Evolutionary conservation across 1,284 basidiomycete genomes (phyloP), one percentile per base, ranked within the genome.

Genomic region (Serendipita sp.): DNA sequence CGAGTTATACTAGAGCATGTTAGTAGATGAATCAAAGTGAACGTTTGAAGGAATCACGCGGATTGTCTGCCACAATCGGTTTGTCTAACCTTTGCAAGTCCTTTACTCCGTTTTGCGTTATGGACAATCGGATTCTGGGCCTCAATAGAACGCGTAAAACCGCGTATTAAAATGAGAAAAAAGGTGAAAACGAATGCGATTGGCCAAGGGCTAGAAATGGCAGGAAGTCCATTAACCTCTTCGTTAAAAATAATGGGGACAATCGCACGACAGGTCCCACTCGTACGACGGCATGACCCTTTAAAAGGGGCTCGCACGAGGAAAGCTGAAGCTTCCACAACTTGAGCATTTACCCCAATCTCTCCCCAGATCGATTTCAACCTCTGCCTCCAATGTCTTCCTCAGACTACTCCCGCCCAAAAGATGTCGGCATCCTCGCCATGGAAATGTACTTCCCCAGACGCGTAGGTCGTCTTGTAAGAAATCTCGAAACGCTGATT

Each of bases 401-500:
- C 47, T 17, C 29, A 8, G 47, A 49, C 17, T 22, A 58, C 63
- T 67, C 77, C 60, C 88, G 91, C 70, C 91, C 93, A 67, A 83
- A 85, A 77, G 90, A 95, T 76, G 91, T 95, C 69, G 93, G 93
- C 74, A 86, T 95, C 75, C 85, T 93, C 67, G 93, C 81, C 64
- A 83, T 95, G 74, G 93, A 96, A 72, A 85, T 92, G 77, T 95
- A 95, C 80, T 93, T 96, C 77, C 93, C 93, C 65, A 85, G 85
- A 74, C 82, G 91, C 68, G 91, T 93, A 70, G 69, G 86, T 79
- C 26, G 67, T 60, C 60, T 66, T 65, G 26, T 62, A 15, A 34
- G 6, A 6, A 38, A 38, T 13, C 6, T 38, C 38, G 38, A 38
- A 38, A 38, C 38, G 60, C 22, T 49, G 45, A 34, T 32, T 6